A percentile compares a stretch with the other conserved stretches of the same genome.
These are phyloP conservation scores for Camillea tinctor DNA, from an alignment of 2,329 filamentous ascomycete genomes.

Conservation along the genomic window DNA sequence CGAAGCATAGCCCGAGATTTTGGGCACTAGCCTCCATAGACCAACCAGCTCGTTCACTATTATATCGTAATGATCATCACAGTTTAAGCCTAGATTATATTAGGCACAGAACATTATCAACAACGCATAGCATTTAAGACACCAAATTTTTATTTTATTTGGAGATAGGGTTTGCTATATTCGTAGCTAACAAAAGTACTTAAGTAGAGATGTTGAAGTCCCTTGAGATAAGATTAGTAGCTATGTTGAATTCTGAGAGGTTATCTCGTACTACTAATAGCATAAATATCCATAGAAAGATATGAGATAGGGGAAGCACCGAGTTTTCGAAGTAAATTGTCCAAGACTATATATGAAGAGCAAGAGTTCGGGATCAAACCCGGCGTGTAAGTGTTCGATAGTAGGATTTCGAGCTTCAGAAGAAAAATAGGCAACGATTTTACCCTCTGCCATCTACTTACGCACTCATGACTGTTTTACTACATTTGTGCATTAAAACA, in stretches of 20 bases:
- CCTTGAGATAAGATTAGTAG: background rate
- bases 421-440: background rate
- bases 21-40: background rate
- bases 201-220: slow-evolving; percentile 1
- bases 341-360: background rate
- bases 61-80: too few species aligned
- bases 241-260: background rate
- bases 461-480: background rate
- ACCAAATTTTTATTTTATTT: background rate
- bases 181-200: background rate
- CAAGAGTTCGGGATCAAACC: background rate
- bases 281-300: background rate
- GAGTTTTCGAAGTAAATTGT: background rate
- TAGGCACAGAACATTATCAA: too few species aligned
- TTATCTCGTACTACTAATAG: background rate
- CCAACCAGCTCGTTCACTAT: background rate
- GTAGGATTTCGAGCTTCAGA: too few species aligned
- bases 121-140: background rate
- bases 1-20: background rate
- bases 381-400: background rate
- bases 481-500: slow-evolving; percentile 58
- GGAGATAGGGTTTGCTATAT: slow-evolving; percentile 1
- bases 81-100: slow-evolving; percentile 10
- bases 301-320: background rate
- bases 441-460: background rate